These are phyloP conservation scores for Scheffersomyces ergatensis DNA, from an alignment of 805 yeast species.

Conservation along the genomic window DNA sequence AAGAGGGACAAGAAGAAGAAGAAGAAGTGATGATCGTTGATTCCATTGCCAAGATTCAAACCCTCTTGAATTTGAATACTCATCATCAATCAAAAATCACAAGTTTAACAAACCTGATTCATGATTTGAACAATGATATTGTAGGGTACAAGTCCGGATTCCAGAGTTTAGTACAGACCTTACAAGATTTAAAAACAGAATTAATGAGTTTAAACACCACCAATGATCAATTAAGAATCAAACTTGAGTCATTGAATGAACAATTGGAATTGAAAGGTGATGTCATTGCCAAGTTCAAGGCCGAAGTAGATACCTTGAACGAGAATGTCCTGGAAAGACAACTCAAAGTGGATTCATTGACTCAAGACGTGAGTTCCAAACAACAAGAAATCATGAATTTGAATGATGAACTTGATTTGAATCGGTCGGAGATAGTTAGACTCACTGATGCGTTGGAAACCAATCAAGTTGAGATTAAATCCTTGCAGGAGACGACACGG, in stretches of 20 bases:
- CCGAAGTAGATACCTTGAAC: not conserved
- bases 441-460: not conserved
- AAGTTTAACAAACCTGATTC: not conserved
- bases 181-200: too few relatives aligned
- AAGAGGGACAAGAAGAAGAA: not conserved
- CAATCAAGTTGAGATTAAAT: too few relatives aligned
- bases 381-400: not conserved
- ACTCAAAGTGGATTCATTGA: too few relatives aligned
- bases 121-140: not conserved
- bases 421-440: not conserved
- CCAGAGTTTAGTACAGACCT: not conserved
- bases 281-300: not conserved
- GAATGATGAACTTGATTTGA: not conserved
- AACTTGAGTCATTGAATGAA: not conserved
- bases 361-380: too few relatives aligned
- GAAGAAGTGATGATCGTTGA: not conserved
- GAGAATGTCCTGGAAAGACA: not conserved
- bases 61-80: not conserved
- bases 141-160: not conserved
- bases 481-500: too few relatives aligned
- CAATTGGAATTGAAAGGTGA: constrained; percentile 1
- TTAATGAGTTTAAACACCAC: too few relatives aligned
- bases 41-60: not conserved
- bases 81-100: not conserved
- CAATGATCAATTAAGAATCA: too few relatives aligned